Evolutionary conservation across 345 rosid species (phyloP).

Genomic region (Lenwebbia sp.): DNA sequence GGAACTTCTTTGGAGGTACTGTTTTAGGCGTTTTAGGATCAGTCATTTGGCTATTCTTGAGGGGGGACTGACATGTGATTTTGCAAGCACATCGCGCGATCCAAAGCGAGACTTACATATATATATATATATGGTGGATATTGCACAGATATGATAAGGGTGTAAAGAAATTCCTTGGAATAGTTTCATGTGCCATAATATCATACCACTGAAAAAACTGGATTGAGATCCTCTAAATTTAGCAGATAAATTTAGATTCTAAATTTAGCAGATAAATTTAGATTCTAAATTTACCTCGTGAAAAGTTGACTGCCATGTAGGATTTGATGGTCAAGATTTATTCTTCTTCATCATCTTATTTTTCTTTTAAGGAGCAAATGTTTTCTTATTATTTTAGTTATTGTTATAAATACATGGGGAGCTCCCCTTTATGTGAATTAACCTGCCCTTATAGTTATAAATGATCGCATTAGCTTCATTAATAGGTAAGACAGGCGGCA

Average conservation of each 20-base stretch:
- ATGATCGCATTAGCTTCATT: not conserved
- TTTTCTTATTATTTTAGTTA: not conserved
- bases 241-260: too few species aligned
- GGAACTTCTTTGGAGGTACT: not conserved
- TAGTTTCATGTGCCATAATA: not conserved
- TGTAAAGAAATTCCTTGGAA: not conserved
- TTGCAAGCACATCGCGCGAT: not conserved
- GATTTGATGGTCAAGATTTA: not conserved
- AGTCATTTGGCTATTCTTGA: not conserved
- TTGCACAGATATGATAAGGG: not conserved
- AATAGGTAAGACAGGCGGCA: not conserved
- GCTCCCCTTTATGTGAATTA: not conserved
- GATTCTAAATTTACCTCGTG: not conserved
- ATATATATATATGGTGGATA: not conserved
- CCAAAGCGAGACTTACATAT: too few species aligned
- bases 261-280: not conserved
- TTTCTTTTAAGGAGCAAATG: not conserved
- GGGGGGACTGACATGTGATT: not conserved
- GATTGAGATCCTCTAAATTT: not conserved
- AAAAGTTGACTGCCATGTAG: not conserved
- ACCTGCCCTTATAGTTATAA: not conserved
- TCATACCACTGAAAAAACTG: not conserved
- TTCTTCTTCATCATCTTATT: not conserved
- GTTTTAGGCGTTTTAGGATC: not conserved
- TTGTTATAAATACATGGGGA: not conserved